Percentiles rank a stretch among this genome's conserved stretches.
These are phyloP conservation scores for Neofusicoccum sp. DNA, from an alignment of 2,329 filamentous ascomycete species.

Conservation along the genomic window DNA sequence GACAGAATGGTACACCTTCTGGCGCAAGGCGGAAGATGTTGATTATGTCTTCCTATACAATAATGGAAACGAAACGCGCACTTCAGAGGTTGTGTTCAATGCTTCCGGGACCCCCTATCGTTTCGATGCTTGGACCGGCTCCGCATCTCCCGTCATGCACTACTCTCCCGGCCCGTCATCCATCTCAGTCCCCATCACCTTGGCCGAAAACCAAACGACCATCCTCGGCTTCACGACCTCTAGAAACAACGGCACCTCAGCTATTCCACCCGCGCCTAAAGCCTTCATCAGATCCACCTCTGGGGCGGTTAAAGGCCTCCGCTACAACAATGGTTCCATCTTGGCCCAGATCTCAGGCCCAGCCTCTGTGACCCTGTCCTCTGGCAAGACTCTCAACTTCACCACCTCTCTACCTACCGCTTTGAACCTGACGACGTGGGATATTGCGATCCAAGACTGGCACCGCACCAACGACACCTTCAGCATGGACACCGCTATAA, in stretches of 20 bases:
- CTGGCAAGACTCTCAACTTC: conserved; percentile 17
- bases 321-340: background rate
- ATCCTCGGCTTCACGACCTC: conserved; percentile 37
- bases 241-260: background rate
- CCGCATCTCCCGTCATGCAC: conserved; percentile 29
- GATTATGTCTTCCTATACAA: conserved; percentile 45
- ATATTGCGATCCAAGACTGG: conserved; percentile 41
- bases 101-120: conserved; percentile 30
- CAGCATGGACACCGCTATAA: conserved; percentile 31
- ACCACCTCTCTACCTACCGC: conserved; percentile 21
- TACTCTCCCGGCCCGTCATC: conserved; percentile 28
- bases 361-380: conserved; percentile 13
- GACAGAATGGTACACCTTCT: conserved; percentile 37
- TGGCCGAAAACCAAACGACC: conserved; percentile 41
- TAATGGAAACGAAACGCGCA: conserved; percentile 24
- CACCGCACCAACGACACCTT: conserved; percentile 35
- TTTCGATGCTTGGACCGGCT: conserved; percentile 46
- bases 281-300: background rate
- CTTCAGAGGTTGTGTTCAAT: conserved; percentile 17
- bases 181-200: conserved; percentile 33
- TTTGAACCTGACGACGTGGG: conserved; percentile 34
- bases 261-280: background rate
- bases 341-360: conserved; percentile 16
- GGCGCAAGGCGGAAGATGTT: conserved; percentile 31
- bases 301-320: background rate